Percentiles rank a stretch among this genome's conserved stretches.
phyloP scores from a whole-genome alignment of 2,329 filamentous ascomycete genomes.

The Talaromyces sp. region DNA sequence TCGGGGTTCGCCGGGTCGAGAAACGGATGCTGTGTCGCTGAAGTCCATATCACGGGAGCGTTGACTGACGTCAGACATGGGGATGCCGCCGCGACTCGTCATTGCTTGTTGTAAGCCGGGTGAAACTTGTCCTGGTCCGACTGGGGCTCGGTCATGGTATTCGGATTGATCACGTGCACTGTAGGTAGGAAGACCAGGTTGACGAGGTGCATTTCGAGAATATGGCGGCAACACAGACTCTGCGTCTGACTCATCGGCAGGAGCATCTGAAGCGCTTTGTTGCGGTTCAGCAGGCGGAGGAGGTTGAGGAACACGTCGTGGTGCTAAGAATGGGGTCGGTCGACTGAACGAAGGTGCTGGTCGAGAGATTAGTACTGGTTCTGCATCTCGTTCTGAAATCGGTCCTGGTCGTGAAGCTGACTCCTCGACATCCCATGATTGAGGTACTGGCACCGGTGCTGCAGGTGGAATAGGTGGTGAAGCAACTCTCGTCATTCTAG shows the following conservation, averaged over 20 bases:
- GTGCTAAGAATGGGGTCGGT: conserved; percentile 2
- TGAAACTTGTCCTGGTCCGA: conserved; percentile 61
- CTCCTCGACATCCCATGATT: background rate
- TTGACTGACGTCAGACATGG: conserved; percentile 55
- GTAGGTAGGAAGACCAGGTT: conserved; percentile 57
- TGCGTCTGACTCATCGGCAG: background rate
- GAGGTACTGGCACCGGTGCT: background rate
- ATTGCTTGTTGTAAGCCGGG: conserved; percentile 62
- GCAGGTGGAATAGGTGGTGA: background rate
- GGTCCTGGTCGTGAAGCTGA: background rate
- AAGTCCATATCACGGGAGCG: conserved; percentile 12
- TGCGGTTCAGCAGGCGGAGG: background rate
- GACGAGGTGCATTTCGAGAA: conserved; percentile 42
- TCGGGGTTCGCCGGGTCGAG: background rate
- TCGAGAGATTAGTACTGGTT: background rate
- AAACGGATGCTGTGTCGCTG: background rate
- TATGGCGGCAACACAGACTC: conserved; percentile 50
- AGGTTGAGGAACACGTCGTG: background rate
- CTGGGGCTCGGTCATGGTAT: conserved; percentile 19
- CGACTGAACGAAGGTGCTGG: conserved; percentile 6
- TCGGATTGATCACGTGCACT: conserved; percentile 24
- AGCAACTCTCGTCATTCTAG: background rate
- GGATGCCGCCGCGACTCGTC: conserved; percentile 60
- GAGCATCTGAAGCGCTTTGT: background rate
- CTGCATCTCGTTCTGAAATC: background rate